Conservation (phyloP, 75 land plant species). For the Gnetum montanum region DNA sequence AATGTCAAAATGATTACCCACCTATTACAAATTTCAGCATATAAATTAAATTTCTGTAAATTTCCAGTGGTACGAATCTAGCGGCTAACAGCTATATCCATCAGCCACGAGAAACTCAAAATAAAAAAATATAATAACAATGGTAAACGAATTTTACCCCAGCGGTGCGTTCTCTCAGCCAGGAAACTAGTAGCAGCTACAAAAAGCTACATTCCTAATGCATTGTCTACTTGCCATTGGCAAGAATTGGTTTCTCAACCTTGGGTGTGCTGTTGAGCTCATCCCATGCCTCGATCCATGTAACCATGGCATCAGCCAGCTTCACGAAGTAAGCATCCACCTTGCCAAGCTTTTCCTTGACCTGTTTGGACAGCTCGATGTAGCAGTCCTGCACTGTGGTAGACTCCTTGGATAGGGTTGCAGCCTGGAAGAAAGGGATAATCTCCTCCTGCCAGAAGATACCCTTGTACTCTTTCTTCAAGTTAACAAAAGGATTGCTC, state of each 20-base stretch:
- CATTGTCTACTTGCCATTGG: too few species aligned
- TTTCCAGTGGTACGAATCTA: too few species aligned
- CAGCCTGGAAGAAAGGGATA: slow-evolving; percentile 69
- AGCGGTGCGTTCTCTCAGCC: too few species aligned
- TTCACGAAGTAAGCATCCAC: slow-evolving; percentile 69
- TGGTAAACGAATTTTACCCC: too few species aligned
- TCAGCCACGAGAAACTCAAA: too few species aligned
- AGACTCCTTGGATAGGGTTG: slow-evolving; percentile 44
- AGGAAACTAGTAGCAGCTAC: too few species aligned
- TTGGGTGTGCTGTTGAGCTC: slow-evolving; percentile 40
- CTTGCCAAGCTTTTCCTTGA: slow-evolving; percentile 44
- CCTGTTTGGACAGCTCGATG: slow-evolving; percentile 61
- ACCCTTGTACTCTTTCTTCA: slow-evolving; percentile 79
- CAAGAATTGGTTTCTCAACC: not conserved
- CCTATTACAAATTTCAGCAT: too few species aligned
- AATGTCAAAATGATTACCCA: too few species aligned
- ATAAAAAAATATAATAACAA: too few species aligned
- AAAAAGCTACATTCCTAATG: too few species aligned
- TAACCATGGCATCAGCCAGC: slow-evolving; percentile 83
- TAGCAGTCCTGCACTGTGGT: slow-evolving; percentile 80
- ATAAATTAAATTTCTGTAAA: too few species aligned
- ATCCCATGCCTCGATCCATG: slow-evolving; percentile 89
- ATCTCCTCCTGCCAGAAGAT: slow-evolving; percentile 84
- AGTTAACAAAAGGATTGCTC: slow-evolving; percentile 76
- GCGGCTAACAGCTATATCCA: too few species aligned